Base-by-base conservation (phyloP, 108 stramenopile genomes). In the Discostella pseudostelligera region DNA sequence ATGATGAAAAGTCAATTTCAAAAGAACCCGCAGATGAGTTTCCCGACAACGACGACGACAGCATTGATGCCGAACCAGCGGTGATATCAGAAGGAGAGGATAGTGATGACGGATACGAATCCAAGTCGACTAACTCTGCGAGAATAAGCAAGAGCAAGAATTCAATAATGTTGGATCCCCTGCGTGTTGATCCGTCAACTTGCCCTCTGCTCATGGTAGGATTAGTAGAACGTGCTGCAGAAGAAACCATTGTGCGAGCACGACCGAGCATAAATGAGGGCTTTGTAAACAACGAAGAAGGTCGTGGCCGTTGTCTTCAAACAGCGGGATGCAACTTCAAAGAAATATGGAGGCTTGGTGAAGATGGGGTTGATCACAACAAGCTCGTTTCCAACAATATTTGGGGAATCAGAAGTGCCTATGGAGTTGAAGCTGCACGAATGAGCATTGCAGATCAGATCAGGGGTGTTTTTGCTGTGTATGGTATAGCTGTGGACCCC, bases 171-270 rank as follows among this genome's bases (percentile, higher is more conserved):
- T 58, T 93, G 16, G 79, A 72, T 14, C 84, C 88, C 8, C 60
- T 93, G 10, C 69, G 81, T 22, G 85, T 91, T 21, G 91, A 91
- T 63, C 89, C 90, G 17, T 74, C 90, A 24, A 72, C 88, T 19
- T 87, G 96, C 14, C 95, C 96, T 39, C 74, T 99, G n/a, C 88
- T 99, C 22, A 97, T 99, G 96, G 94, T 97, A n/a, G 94, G 93
- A 7, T 66, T 97, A 0, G 97, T 93, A 0, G 96, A 97, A 82
- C 76, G 68, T 56, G 97, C 96, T 4, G 90, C 97, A 0, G 68
- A 50, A 17, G 74, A 81, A 20, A 86, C 92, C 7, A 62, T 96
- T 19, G 91, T 99, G 9, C 81, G 90, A 29, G 69, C 83, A 12
- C 67, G 83, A 44, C 83, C 84, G 19, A 92, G 91, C 21, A 97